Conservation (phyloP, 345 rosid genomes). For the Camelina laxa region DNA sequence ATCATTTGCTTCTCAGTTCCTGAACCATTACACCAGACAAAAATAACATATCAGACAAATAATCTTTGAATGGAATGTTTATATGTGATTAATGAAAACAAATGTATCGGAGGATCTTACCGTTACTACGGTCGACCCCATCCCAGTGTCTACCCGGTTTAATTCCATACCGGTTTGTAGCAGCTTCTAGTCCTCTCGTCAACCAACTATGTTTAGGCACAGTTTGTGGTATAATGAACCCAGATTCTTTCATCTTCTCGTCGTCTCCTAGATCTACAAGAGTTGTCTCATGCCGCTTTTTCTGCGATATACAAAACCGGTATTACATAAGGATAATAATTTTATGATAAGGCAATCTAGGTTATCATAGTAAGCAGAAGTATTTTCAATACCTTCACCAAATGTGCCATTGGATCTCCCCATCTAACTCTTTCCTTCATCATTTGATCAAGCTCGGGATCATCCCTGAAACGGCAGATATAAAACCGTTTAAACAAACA, state of each 20-base stretch:
- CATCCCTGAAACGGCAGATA: conserved; percentile 62
- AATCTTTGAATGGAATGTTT: not conserved
- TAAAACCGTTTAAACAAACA: conserved; percentile 15
- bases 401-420: conserved; percentile 98
- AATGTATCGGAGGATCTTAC: conserved; percentile 45
- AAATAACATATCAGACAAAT: not conserved
- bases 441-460: conserved; percentile 85
- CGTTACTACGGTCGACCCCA: conserved; percentile 92
- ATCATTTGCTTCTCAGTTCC: conserved; percentile 81
- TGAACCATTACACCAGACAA: conserved; percentile 32
- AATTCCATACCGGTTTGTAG: conserved; percentile 84
- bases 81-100: not conserved
- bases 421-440: conserved; percentile 77
- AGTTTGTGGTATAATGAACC: conserved; percentile 84
- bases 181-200: conserved; percentile 75
- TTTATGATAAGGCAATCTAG: not conserved
- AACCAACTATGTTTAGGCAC: conserved; percentile 88
- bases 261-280: conserved; percentile 78
- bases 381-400: conserved; percentile 69
- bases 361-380: conserved; percentile 6
- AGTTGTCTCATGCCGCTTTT: conserved; percentile 50
- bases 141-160: conserved; percentile 99
- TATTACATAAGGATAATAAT: not conserved
- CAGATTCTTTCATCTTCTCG: conserved; percentile 91
- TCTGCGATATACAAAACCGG: conserved; percentile 49